These are phyloP conservation scores for Fraxinus platypoda DNA, from an alignment of 305 asterid genomes.

Conservation along the genomic window DNA sequence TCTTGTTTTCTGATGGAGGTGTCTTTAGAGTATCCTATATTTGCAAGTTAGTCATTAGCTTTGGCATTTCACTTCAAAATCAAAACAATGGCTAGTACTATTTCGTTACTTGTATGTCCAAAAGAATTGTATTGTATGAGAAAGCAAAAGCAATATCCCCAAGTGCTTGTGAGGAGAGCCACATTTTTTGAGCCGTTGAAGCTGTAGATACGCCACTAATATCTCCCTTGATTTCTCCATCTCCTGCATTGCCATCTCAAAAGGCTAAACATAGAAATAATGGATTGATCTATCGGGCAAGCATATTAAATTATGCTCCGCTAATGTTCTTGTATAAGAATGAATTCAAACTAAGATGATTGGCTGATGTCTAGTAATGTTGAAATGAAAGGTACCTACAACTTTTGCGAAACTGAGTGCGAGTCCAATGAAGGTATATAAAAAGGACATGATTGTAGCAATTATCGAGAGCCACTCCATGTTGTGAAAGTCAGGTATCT, in stretches of 20 bases:
- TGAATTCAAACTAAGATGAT: not conserved
- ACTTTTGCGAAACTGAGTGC: constrained; percentile 47
- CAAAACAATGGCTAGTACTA: not conserved
- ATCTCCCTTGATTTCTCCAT: constrained; percentile 45
- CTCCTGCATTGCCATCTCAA: constrained; percentile 29
- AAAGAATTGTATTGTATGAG: constrained; percentile 42
- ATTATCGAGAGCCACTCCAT: constrained; percentile 49
- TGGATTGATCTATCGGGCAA: not conserved
- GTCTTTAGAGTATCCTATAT: constrained; percentile 45
- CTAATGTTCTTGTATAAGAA: not conserved
- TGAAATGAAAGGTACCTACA: constrained; percentile 32
- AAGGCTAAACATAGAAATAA: not conserved
- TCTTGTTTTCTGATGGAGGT: constrained; percentile 40
- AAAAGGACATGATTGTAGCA: constrained; percentile 53
- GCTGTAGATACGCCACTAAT: constrained; percentile 30
- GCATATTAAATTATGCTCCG: not conserved
- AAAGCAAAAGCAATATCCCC: constrained; percentile 54
- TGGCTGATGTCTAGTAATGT: not conserved
- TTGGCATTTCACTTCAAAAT: constrained; percentile 21
- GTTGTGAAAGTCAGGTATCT: constrained; percentile 54
- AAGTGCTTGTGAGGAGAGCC: constrained; percentile 48
- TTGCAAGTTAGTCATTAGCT: not conserved
- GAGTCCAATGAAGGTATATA: constrained; percentile 45
- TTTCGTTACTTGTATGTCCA: constrained; percentile 43
- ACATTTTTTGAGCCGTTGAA: constrained; percentile 35